Base-by-base conservation (phyloP, 805 yeast species). In the Lipomyces yamanashiensis region DNA sequence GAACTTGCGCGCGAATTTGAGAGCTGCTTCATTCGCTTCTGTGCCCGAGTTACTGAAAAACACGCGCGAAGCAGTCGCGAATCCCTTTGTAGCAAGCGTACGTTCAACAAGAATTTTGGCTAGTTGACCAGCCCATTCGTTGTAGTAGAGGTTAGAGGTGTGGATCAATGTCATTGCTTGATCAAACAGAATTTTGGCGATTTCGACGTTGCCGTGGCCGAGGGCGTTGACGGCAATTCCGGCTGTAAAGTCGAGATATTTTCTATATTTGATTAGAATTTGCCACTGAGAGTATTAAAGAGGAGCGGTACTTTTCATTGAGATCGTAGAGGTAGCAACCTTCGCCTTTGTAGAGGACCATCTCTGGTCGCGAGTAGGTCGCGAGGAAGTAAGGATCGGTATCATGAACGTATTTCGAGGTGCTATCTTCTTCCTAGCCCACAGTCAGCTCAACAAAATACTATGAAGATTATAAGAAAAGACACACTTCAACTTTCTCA, bases 201-300 rank as follows among this genome's bases (percentile, higher is more conserved):
- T 82, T 66, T 86, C 87, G 3, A 86, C 85, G 71, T 95, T 83
- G 33, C 92, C 80, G 74, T 95, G 98, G 1, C 99, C 99, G 67
- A 95, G 79, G 0, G 90, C 87, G n/a, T 97, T 93, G 15, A 95
- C 99, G 0, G 99, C 98, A 70, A 95, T 93, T 58, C 99, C 99
- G 1, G 98, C 92, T 4, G 93, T 87, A 77, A 95, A 93, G 74
- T 95, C 99, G 56, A 95, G 81, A 73, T 87, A 95, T 74, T 87
- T 82, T 54, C 76, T 75, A 37, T n/a, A 13, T 7, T 9, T 6
- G 23, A 41, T 49, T 21, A 49, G 55, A 34, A 23, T 10, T 2
- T 15, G 13, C 34, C 10, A 13, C 12, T 10, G 6, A 9, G 17
- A 8, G n/a, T 12, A 13, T 7, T 8, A 23, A 23, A 37, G 23